A percentile compares a stretch with the other conserved stretches of the same genome.
These are phyloP conservation scores for Achlya hypogyna DNA, from an alignment of 352 stramenopile genomes.

Conservation along the genomic window DNA sequence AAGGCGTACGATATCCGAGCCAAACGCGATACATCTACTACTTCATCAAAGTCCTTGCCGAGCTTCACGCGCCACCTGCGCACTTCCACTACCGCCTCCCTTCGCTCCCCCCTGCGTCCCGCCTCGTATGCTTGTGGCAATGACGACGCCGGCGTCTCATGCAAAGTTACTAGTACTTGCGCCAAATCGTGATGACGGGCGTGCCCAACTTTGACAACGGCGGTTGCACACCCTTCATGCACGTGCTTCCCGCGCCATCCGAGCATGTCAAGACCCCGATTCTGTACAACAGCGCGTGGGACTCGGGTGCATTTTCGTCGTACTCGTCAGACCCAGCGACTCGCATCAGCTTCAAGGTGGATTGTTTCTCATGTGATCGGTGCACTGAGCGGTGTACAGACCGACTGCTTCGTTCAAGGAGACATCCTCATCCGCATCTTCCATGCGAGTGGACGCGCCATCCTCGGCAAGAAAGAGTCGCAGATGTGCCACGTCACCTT, in stretches of 20 bases:
- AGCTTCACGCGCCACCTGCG: not conserved
- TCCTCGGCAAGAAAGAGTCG: conserved; percentile 68
- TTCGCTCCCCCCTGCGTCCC: not conserved
- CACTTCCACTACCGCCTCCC: conserved; percentile 1
- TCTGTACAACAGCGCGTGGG: conserved; percentile 66
- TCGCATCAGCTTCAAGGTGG: conserved; percentile 48
- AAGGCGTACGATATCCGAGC: conserved; percentile 74
- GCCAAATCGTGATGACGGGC: conserved; percentile 51
- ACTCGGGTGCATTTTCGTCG: conserved; percentile 49
- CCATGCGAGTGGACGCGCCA: conserved; percentile 57
- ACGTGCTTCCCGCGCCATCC: conserved; percentile 51
- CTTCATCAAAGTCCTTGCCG: conserved; percentile 56
- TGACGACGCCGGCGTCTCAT: not conserved
- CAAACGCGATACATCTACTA: conserved; percentile 85
- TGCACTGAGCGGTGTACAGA: conserved; percentile 23
- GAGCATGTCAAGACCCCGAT: conserved; percentile 45
- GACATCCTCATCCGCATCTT: conserved; percentile 65
- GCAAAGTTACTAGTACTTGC: conserved; percentile 27
- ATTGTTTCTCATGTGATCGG: not conserved
- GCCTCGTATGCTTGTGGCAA: not conserved
- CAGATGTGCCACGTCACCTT: conserved; percentile 84
- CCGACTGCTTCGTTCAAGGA: conserved; percentile 60
- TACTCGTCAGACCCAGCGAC: conserved; percentile 42
- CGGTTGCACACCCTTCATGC: conserved; percentile 52
- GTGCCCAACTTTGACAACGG: conserved; percentile 69